Conservation (phyloP, 495 filamentous ascomycete genomes). For the Parachaetomium inaequale region DNA sequence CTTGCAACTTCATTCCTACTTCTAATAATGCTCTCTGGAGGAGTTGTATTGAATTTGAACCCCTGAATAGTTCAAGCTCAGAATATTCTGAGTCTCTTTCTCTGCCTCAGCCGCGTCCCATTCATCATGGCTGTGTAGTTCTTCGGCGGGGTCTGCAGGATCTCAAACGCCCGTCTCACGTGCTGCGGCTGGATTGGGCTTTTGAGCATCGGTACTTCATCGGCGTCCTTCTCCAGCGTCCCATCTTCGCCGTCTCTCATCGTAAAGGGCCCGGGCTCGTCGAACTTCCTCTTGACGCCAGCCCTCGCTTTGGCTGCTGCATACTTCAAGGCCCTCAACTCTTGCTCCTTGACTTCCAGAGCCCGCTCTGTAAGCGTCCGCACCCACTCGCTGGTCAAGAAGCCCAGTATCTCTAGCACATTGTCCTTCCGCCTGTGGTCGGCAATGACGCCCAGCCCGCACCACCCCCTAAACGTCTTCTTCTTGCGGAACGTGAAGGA, state of each 20-base stretch:
- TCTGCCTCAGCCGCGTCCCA: not conserved
- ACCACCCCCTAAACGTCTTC: not conserved
- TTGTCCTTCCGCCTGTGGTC: not conserved
- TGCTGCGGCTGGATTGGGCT: not conserved
- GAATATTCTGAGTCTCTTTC: not conserved
- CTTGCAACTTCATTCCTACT: not conserved
- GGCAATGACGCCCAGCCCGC: not conserved
- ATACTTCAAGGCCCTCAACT: not conserved
- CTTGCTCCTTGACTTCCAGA: not conserved
- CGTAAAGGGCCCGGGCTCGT: not conserved
- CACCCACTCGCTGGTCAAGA: constrained; percentile 4
- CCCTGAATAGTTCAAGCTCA: not conserved
- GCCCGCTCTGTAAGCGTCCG: not conserved
- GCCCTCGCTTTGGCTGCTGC: not conserved
- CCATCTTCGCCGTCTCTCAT: not conserved
- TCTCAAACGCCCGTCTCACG: not conserved
- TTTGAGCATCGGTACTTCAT: not conserved
- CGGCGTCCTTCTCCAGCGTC: no score
- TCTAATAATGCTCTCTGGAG: not conserved
- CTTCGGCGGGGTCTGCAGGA: not conserved
- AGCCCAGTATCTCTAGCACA: constrained; percentile 1
- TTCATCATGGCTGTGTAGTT: not conserved
- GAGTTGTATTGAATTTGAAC: not conserved
- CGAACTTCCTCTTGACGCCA: not conserved
- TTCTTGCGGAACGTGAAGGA: constrained; percentile 9